A percentile compares a stretch with the other conserved stretches of the same genome.
These are phyloP conservation scores for Trypanosomatidae sp. DNA, from an alignment of 208 protist genomes.

Conservation along the genomic window DNA sequence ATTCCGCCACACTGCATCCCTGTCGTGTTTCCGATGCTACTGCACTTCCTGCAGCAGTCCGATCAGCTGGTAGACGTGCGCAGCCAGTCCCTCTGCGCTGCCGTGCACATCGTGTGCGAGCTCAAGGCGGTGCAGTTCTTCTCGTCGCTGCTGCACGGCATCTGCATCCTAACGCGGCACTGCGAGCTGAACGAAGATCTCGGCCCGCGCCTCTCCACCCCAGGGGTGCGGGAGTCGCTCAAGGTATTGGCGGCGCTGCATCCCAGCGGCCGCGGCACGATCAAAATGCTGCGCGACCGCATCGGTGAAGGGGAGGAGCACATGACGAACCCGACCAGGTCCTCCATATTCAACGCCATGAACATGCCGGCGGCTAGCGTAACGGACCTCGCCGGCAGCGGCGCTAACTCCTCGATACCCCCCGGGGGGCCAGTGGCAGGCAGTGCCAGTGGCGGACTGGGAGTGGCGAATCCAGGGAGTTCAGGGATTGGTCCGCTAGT, in stretches of 20 bases:
- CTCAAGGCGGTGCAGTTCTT: conserved; percentile 89
- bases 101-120: conserved; percentile 87
- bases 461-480: conserved; percentile 9
- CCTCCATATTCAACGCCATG: conserved; percentile 12
- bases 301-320: conserved; percentile 54
- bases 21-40: conserved; percentile 84
- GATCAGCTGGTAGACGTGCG: conserved; percentile 88
- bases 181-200: conserved; percentile 84
- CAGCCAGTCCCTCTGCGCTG: conserved; percentile 78
- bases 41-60: conserved; percentile 81
- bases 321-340: conserved; percentile 14
- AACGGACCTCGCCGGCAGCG: conserved; percentile 19
- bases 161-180: conserved; percentile 82
- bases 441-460: not conserved
- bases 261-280: conserved; percentile 57
- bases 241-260: conserved; percentile 76
- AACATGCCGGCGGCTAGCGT: conserved; percentile 14
- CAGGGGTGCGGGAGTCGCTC: conserved; percentile 72
- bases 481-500: conserved; percentile 7
- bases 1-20: conserved; percentile 91
- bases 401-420: conserved; percentile 15
- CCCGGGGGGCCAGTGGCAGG: conserved; percentile 3
- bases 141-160: conserved; percentile 75
- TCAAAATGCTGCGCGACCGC: conserved; percentile 66
- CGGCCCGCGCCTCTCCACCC: conserved; percentile 74